Evolutionary conservation across 768 basidiomycete species (phyloP).

Genomic region (Rhodotorula sphaerocarpa): DNA sequence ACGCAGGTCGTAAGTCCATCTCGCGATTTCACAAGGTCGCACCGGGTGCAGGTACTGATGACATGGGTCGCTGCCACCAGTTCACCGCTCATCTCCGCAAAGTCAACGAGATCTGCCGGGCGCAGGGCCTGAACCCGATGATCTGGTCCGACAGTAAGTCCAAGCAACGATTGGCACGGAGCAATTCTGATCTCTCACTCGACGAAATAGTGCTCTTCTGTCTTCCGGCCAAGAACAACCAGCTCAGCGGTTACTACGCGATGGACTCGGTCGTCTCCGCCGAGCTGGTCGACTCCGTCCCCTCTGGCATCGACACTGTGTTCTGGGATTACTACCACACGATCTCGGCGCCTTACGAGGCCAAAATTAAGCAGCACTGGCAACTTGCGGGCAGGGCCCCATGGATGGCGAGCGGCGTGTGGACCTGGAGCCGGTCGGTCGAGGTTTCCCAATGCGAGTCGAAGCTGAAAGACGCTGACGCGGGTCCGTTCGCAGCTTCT

Average conservation of each 20-base stretch:
- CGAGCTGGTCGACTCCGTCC: conserved; percentile 29
- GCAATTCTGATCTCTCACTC: not conserved
- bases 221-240: conserved; percentile 36
- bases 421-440: conserved; percentile 34
- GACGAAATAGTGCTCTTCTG: conserved; percentile 35
- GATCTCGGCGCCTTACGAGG: conserved; percentile 19
- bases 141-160: conserved; percentile 38
- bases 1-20: conserved; percentile 26
- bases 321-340: conserved; percentile 38
- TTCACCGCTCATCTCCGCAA: conserved; percentile 33
- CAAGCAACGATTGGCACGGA: no score
- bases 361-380: conserved; percentile 38
- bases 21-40: no score
- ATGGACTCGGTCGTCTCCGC: conserved; percentile 21
- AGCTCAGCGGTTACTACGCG: conserved; percentile 35
- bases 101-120: conserved; percentile 33
- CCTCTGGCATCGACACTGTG: conserved; percentile 16
- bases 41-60: not conserved
- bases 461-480: not conserved
- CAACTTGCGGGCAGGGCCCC: conserved; percentile 32
- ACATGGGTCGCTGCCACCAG: not conserved
- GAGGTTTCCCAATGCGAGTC: not conserved
- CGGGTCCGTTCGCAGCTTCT: conserved; percentile 14
- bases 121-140: conserved; percentile 28
- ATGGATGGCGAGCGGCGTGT: conserved; percentile 35